These are phyloP conservation scores for Neckera pumila DNA, from an alignment of 225 moss, liverwort and hornwort species.

Conservation along the genomic window DNA sequence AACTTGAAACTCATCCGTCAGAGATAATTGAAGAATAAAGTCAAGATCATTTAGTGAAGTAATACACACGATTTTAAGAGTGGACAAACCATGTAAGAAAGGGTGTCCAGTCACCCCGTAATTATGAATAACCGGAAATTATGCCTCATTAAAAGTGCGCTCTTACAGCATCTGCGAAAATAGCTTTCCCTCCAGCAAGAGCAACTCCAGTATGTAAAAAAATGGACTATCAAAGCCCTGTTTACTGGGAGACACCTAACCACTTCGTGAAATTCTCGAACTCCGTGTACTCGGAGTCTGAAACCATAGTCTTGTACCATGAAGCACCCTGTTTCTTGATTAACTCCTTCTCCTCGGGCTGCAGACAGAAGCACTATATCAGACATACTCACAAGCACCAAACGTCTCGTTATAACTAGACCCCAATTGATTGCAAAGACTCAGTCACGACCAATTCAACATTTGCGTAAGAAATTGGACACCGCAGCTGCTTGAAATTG, in stretches of 20 bases:
- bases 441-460: background rate
- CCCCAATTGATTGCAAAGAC: background rate
- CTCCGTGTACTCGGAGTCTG: conserved; percentile 80
- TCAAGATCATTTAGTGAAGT: background rate
- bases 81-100: background rate
- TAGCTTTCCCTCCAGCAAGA: background rate
- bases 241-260: conserved; percentile 76
- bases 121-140: background rate
- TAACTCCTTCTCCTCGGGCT: conserved; percentile 66
- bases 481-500: background rate
- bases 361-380: background rate
- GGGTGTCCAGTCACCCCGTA: background rate
- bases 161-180: background rate
- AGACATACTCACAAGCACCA: background rate
- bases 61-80: background rate
- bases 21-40: background rate
- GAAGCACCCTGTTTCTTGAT: conserved; percentile 72
- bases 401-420: background rate
- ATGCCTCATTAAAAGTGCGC: conserved; percentile 6
- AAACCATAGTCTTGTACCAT: conserved; percentile 90
- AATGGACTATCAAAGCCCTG: background rate
- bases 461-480: background rate
- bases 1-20: background rate
- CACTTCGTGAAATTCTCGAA: conserved; percentile 83
- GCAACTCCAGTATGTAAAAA: background rate